phyloP scores from a whole-genome alignment of 306 rosid species.

The Astragalus membranaceus region DNA sequence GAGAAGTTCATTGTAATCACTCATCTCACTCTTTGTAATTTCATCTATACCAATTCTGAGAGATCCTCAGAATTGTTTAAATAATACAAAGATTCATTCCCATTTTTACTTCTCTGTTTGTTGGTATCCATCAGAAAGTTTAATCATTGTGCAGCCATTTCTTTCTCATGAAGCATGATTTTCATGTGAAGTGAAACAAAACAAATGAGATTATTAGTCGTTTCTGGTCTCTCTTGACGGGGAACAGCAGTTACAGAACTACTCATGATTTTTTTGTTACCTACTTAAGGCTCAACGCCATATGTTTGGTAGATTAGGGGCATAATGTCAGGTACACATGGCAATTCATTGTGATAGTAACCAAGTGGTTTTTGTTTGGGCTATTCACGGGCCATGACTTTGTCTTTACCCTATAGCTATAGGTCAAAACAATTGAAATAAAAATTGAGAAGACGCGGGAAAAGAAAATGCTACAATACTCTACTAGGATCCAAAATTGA shows the following conservation, averaged over 20 bases:
- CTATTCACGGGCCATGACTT: neutral
- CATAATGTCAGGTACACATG: neutral
- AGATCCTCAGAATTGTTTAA: no score
- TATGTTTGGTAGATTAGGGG: neutral
- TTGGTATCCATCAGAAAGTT: no score
- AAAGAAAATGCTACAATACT: neutral
- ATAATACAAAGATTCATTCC: no score
- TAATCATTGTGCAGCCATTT: no score
- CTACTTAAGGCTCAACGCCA: neutral
- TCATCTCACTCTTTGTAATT: no score
- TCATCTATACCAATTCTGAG: no score
- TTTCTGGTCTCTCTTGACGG: neutral
- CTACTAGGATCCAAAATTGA: neutral
- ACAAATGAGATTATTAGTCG: neutral
- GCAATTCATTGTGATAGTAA: neutral
- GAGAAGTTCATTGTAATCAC: no score
- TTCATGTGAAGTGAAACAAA: neutral
- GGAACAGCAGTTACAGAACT: neutral
- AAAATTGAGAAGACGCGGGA: neutral
- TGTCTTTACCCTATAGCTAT: neutral
- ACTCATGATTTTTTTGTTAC: neutral
- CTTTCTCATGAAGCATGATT: neutral
- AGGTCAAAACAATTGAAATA: neutral
- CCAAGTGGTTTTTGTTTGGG: neutral
- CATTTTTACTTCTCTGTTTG: no score